These are phyloP conservation scores for Forsythia suspensa DNA, from an alignment of 257 asterid species.

Conservation along the genomic window DNA sequence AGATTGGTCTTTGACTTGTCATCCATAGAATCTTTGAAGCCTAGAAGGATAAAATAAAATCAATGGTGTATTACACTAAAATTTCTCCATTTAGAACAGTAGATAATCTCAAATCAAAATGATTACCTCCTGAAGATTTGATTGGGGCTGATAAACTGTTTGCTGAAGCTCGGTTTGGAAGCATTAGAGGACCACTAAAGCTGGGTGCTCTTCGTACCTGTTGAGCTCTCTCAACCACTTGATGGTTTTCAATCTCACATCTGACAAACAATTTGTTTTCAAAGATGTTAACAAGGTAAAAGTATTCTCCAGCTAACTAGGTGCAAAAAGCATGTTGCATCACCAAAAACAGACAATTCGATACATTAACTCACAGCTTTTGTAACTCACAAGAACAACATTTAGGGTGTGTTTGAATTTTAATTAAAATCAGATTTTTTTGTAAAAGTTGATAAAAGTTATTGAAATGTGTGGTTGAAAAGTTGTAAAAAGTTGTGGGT, in stretches of 20 bases:
- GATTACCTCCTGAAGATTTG: conserved; percentile 91
- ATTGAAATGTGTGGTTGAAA: no score
- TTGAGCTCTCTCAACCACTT: conserved; percentile 56
- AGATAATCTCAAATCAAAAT: conserved; percentile 15
- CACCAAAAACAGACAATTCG: not conserved
- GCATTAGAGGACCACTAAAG: conserved; percentile 92
- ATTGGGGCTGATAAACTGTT: conserved; percentile 99
- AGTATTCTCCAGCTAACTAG: conserved; percentile 9
- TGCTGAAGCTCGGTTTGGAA: conserved; percentile 95
- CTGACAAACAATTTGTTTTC: conserved; percentile 42
- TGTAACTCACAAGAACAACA: conserved; percentile 9
- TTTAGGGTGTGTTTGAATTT: no score
- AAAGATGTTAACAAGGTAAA: conserved; percentile 23
- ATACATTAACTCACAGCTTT: conserved; percentile 5
- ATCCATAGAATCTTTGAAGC: conserved; percentile 78
- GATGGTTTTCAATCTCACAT: conserved; percentile 64
- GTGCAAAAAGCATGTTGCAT: conserved; percentile 9
- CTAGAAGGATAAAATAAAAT: conserved; percentile 36
- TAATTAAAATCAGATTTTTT: no score
- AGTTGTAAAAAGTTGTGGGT: no score
- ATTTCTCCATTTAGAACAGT: conserved; percentile 11
- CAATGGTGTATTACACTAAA: conserved; percentile 3
- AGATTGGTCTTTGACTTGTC: conserved; percentile 83
- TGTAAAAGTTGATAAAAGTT: no score
- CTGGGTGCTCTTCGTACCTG: conserved; percentile 81